Base-by-base conservation (phyloP, 176 grass and related monocot species). In the Zea luxurians region DNA sequence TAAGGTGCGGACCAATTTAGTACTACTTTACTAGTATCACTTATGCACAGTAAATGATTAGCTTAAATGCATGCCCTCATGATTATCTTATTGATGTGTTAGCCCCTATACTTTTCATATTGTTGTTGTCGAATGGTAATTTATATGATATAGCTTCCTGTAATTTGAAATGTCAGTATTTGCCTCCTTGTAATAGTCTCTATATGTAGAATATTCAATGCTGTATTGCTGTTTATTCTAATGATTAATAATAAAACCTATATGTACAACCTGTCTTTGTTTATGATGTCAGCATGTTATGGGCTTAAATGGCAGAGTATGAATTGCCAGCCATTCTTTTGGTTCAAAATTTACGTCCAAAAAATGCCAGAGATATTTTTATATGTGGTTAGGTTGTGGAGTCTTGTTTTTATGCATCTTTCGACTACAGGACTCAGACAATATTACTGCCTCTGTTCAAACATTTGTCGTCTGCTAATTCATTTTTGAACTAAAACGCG, bases 1-100 rank as follows among this genome's bases (percentile, higher is more conserved):
- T 59, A 88, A 88, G 86, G 86, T 88, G 21, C 54, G 75, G 27
- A 10, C 15, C 5, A 64, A 47, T 60, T 61, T n/a, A 66, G 3
- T 20, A 15, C 43, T 61, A n/a, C 2, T 58, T 66, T 60, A 36
- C 13, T 70, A 7, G 13, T 66, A 15, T 43, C 20, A 65, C 48
- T 13, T 44, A 70, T 54, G 41, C 5, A 38, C 34, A n/a, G 27
- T 63, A 60, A 64, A 80, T 16, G 37, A 61, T 54, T 59, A 52
- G 70, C 12, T 11, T 48, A 18, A 57, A 77, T 45, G 38, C 16
- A 2, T 46, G 38, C 1, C 4, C 38, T 21, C 10, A 17, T 1
- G 41, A 53, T 76, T 37, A 42, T 46, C 10, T 16, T 17, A 4
- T 16, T 80, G 13, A 71, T 73, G 67, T 54, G 5, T 71, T 16